Percentiles rank a stretch among this genome's conserved stretches.
These are phyloP conservation scores for Leccinum olivaceopallidum DNA, from an alignment of 768 basidiomycete genomes.

Conservation along the genomic window DNA sequence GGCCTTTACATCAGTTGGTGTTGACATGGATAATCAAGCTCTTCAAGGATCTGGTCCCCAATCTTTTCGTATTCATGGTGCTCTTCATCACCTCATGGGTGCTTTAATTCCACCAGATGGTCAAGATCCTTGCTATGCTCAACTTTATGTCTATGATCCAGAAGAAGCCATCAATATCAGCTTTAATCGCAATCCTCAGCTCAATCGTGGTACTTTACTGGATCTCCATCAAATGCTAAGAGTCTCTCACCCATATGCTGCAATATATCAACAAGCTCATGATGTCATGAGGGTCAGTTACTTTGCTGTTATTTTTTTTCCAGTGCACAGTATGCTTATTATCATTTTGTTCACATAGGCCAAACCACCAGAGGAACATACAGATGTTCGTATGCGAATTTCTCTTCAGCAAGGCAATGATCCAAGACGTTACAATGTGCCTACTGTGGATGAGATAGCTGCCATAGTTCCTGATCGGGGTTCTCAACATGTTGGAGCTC, in stretches of 20 bases:
- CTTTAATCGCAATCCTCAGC: neutral
- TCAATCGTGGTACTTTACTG: too few relatives aligned
- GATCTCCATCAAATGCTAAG: too few relatives aligned
- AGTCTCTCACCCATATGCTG: too few relatives aligned
- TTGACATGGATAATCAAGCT: neutral
- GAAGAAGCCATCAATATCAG: neutral
- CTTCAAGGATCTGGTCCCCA: conserved; percentile 3
- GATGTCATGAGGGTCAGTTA: too few relatives aligned
- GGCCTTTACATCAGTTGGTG: conserved; percentile 11
- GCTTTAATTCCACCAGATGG: neutral
- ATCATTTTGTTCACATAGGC: neutral
- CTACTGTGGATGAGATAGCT: neutral
- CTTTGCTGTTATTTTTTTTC: neutral
- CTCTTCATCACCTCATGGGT: neutral
- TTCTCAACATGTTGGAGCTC: neutral
- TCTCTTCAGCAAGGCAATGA: neutral
- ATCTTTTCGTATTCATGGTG: neutral
- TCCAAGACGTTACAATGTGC: neutral
- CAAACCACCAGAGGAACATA: neutral
- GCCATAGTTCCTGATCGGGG: neutral
- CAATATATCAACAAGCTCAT: too few relatives aligned
- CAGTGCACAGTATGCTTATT: neutral
- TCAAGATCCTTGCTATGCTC: neutral
- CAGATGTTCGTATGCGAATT: neutral
- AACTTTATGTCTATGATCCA: neutral